Percentiles rank a stretch among this genome's conserved stretches.
Conservation (phyloP, 2,329 filamentous ascomycete genomes). For the Corniculantispora saksenae region DNA sequence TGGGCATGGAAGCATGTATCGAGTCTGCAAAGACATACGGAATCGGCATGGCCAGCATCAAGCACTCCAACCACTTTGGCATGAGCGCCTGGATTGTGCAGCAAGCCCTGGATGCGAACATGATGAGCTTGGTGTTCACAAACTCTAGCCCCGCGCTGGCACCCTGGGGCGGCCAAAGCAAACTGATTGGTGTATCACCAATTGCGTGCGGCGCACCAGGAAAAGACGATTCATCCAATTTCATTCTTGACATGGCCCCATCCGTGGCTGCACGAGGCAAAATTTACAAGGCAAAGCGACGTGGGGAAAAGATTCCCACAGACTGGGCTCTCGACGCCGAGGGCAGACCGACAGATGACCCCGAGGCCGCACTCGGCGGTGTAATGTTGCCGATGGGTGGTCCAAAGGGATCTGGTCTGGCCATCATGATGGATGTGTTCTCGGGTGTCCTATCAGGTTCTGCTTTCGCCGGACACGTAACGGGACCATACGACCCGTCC, state of each 20-base stretch:
- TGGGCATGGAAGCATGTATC: constrained; percentile 68
- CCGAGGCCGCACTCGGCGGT: constrained; percentile 67
- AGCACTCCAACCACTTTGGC: constrained; percentile 79
- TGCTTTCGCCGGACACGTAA: constrained; percentile 77
- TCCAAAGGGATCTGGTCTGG: constrained; percentile 74
- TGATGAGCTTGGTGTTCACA: constrained; percentile 72
- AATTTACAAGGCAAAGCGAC: constrained; percentile 67
- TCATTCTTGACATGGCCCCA: constrained; percentile 77
- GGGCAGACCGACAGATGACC: constrained; percentile 70
- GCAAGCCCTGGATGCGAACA: constrained; percentile 69
- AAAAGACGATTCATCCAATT: constrained; percentile 50
- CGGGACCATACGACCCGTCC: constrained; percentile 72
- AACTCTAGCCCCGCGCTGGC: constrained; percentile 73
- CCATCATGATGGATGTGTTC: constrained; percentile 89
- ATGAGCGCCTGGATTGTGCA: constrained; percentile 82
- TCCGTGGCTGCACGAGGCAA: constrained; percentile 70
- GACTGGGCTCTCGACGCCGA: constrained; percentile 77
- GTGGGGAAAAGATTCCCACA: constrained; percentile 67
- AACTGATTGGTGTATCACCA: constrained; percentile 72
- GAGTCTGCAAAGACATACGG: constrained; percentile 64
- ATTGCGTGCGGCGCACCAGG: constrained; percentile 76
- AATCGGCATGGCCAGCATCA: constrained; percentile 72
- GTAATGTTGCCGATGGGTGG: constrained; percentile 88
- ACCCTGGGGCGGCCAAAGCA: constrained; percentile 66
- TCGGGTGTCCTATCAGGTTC: constrained; percentile 76